Evolutionary conservation across 352 stramenopile genomes (phyloP).

Genomic region (Phytophthora chlamydospora): DNA sequence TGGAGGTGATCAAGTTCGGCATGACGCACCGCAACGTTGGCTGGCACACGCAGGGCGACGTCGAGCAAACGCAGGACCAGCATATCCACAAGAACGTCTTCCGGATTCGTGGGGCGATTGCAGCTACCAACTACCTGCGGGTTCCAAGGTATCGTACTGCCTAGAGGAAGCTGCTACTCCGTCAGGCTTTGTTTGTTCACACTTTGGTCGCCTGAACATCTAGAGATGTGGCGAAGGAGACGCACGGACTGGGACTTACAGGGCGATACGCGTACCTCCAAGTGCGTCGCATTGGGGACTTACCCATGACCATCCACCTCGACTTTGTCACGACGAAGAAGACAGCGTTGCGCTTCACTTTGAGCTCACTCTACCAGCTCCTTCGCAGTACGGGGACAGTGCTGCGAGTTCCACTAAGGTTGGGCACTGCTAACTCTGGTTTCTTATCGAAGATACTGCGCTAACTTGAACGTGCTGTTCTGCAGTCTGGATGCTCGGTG

Average conservation of each 20-base stretch:
- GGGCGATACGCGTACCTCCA: slow-evolving; percentile 79
- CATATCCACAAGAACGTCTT: slow-evolving; percentile 84
- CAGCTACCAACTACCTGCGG: slow-evolving; percentile 74
- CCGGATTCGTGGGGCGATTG: slow-evolving; percentile 72
- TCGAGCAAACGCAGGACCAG: slow-evolving; percentile 68
- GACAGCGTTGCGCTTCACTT: slow-evolving; percentile 60
- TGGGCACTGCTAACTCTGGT: slow-evolving; percentile 2
- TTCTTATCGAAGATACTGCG: not conserved
- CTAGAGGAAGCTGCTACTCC: no score
- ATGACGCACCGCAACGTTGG: slow-evolving; percentile 66
- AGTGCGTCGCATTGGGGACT: slow-evolving; percentile 41
- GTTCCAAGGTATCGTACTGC: slow-evolving; percentile 48
- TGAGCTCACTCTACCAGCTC: slow-evolving; percentile 73
- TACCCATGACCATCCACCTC: slow-evolving; percentile 68
- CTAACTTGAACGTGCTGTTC: not conserved
- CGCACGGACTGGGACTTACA: slow-evolving; percentile 64
- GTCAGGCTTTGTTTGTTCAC: not conserved
- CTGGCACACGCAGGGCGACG: slow-evolving; percentile 64
- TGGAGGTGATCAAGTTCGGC: slow-evolving; percentile 85
- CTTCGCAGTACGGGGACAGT: slow-evolving; percentile 65
- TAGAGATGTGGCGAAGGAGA: slow-evolving; percentile 55
- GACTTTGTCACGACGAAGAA: slow-evolving; percentile 79
- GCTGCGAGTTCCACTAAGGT: slow-evolving; percentile 65
- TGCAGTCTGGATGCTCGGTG: slow-evolving; percentile 52
- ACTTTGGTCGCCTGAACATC: not conserved